Evolutionary conservation across 2,329 filamentous ascomycete genomes (phyloP).

Genomic region (Ploettnerulaceae sp.): DNA sequence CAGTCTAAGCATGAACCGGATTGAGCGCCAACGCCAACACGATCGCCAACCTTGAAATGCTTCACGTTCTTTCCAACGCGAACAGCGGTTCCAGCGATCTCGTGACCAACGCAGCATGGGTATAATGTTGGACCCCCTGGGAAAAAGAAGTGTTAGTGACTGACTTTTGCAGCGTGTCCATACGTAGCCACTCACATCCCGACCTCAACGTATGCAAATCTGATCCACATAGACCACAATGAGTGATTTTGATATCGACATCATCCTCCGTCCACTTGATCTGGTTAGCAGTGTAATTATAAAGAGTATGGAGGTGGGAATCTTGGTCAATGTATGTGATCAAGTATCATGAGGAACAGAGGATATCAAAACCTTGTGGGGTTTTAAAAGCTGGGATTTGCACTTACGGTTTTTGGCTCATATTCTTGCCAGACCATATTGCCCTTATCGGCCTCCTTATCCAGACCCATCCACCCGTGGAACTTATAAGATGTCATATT

Average conservation of each 20-base stretch:
- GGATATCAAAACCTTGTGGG: no score
- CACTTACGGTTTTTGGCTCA: constrained; percentile 44
- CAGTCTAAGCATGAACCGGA: constrained; percentile 46
- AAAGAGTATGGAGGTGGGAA: no score
- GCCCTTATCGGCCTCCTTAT: constrained; percentile 32
- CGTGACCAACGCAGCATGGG: constrained; percentile 45
- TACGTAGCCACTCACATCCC: constrained; percentile 27
- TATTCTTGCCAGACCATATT: constrained; percentile 38
- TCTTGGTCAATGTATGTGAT: no score
- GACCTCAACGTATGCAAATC: constrained; percentile 34
- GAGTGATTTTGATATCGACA: constrained; percentile 46
- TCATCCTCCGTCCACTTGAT: constrained; percentile 47
- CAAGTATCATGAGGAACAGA: no score
- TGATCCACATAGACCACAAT: constrained; percentile 41
- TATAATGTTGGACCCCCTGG: constrained; percentile 37
- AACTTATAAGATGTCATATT: constrained; percentile 35
- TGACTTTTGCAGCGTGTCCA: background rate
- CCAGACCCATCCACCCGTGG: constrained; percentile 36
- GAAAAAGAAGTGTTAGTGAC: background rate
- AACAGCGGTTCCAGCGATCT: constrained; percentile 45
- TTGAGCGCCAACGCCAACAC: constrained; percentile 50
- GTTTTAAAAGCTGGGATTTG: no score
- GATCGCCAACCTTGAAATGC: constrained; percentile 47
- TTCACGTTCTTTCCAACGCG: constrained; percentile 41
- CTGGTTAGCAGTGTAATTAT: no score